A percentile compares a stretch with the other conserved stretches of the same genome.
Conservation (phyloP, 2,329 filamentous ascomycete species). For the Elsinoe arachidis region DNA sequence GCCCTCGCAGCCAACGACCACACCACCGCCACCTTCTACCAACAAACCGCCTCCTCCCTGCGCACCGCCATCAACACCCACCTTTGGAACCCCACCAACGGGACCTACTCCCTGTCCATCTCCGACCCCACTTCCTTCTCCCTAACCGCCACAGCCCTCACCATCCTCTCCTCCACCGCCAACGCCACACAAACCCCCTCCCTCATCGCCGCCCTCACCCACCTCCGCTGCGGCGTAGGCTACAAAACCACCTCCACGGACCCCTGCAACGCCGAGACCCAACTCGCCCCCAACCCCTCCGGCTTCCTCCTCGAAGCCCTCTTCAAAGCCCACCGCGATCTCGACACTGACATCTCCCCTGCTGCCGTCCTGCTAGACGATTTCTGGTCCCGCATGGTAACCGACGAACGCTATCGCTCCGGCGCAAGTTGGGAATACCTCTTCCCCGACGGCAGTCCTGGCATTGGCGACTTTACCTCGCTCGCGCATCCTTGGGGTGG, state of each 20-base stretch:
- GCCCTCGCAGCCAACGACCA: constrained; percentile 27
- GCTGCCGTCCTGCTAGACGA: constrained; percentile 27
- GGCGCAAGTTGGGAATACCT: constrained; percentile 42
- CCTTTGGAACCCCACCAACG: constrained; percentile 28
- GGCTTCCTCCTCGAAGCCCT: constrained; percentile 37
- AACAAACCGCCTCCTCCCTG: constrained; percentile 16
- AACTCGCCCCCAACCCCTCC: constrained; percentile 39
- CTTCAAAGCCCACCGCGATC: constrained; percentile 18
- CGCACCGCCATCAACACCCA: constrained; percentile 25
- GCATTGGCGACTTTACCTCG: constrained; percentile 35
- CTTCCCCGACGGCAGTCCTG: constrained; percentile 31
- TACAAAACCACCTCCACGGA: constrained; percentile 31
- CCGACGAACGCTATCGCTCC: constrained; percentile 19
- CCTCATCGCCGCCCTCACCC: constrained; percentile 25
- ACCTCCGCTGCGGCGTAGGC: constrained; percentile 28
- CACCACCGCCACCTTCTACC: constrained; percentile 21
- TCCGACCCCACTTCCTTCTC: constrained; percentile 27
- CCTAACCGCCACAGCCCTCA: constrained; percentile 27
- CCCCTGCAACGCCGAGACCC: neutral
- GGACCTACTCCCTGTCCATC: constrained; percentile 24
- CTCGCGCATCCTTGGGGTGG: constrained; percentile 38
- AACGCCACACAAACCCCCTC: constrained; percentile 25
- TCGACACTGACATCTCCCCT: constrained; percentile 19
- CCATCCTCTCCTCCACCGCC: constrained; percentile 29
- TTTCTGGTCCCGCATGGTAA: constrained; percentile 29